Evolutionary conservation across 208 protist genomes (phyloP).

Genomic region (Leishmania gerbilli): DNA sequence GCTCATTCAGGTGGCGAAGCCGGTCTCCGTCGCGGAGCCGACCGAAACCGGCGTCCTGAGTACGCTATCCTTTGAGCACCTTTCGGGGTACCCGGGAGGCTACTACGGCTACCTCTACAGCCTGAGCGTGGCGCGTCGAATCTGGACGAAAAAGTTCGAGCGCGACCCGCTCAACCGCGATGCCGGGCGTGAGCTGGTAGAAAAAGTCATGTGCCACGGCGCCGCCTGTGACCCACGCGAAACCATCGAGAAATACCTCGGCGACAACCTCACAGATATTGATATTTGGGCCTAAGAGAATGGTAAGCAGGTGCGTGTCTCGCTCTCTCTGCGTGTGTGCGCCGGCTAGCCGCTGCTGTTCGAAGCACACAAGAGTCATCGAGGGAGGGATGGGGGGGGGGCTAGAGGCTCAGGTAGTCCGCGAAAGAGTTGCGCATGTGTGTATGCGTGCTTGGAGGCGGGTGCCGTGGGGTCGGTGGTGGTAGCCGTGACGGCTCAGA

Average conservation of each 20-base stretch:
- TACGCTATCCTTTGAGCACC: slow-evolving; percentile 89
- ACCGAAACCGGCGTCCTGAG: slow-evolving; percentile 69
- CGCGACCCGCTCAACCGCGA: slow-evolving; percentile 85
- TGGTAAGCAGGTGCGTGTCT: background rate
- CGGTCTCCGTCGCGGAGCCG: slow-evolving; percentile 75
- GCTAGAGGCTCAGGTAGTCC: background rate
- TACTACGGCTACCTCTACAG: slow-evolving; percentile 95
- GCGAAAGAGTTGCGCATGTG: background rate
- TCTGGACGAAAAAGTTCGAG: slow-evolving; percentile 92
- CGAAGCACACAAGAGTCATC: background rate
- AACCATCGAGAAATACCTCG: slow-evolving; percentile 83
- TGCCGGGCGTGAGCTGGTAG: slow-evolving; percentile 76
- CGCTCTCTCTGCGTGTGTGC: background rate
- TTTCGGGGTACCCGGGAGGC: slow-evolving; percentile 88
- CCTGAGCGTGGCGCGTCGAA: slow-evolving; percentile 82
- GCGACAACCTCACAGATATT: slow-evolving; percentile 84
- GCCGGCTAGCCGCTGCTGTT: background rate
- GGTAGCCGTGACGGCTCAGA: background rate
- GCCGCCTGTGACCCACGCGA: slow-evolving; percentile 84
- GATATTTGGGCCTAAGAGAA: slow-evolving; percentile 79
- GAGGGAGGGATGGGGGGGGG: no score
- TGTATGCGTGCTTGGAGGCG: background rate
- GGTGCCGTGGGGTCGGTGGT: background rate
- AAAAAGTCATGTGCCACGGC: slow-evolving; percentile 87
- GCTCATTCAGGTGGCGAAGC: slow-evolving; percentile 78